Conservation (phyloP, 73 alveolate genomes). For the Paramecium caudatum region DNA sequence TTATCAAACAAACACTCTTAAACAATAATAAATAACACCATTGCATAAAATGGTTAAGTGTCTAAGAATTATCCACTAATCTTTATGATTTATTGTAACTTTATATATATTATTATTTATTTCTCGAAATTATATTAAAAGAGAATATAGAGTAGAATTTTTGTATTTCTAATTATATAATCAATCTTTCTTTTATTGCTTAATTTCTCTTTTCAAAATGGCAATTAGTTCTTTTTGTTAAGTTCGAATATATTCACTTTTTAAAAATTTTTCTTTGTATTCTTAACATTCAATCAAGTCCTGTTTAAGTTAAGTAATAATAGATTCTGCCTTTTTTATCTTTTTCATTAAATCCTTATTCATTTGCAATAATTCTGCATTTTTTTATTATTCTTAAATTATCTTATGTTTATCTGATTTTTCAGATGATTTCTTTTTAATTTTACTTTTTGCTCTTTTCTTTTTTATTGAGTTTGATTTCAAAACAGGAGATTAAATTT, state of each 20-base stretch:
- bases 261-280: conserved; percentile 30
- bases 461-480: background rate
- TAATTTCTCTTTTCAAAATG: conserved; percentile 45
- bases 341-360: conserved; percentile 3
- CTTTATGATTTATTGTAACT: conserved; percentile 19
- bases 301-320: background rate
- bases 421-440: background rate
- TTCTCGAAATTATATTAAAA: too few relatives aligned
- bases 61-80: conserved; percentile 1
- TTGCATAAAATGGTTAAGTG: background rate
- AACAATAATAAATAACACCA: too few relatives aligned
- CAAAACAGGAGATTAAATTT: background rate
- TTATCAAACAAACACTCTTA: too few relatives aligned
- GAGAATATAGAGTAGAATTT: too few relatives aligned
- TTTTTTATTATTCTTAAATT: conserved; percentile 29
- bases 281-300: background rate
- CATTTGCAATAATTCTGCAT: background rate
- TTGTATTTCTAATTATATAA: too few relatives aligned
- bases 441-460: background rate
- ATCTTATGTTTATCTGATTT: background rate
- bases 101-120: too few relatives aligned
- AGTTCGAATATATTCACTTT: conserved; percentile 52
- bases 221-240: conserved; percentile 31
- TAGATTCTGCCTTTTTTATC: conserved; percentile 1
- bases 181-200: conserved; percentile 13